Evolutionary conservation across 805 yeast species (phyloP).

Genomic region (Myxozyma neglecta): DNA sequence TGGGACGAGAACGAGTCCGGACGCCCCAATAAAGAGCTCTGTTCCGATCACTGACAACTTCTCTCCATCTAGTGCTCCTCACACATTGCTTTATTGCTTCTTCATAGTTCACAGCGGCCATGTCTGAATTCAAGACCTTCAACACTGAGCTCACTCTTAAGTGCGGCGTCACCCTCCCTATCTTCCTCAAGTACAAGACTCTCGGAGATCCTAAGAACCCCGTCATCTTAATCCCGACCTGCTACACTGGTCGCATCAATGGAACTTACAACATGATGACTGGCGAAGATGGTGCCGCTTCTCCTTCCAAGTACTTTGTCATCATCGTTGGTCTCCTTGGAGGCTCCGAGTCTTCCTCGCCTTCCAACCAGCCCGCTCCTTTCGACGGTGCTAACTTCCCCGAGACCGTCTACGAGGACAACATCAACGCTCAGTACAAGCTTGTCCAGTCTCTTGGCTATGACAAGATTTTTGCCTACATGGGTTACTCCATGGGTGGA

Average conservation of each 20-base stretch:
- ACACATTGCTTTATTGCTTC: neutral
- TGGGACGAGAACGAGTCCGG: neutral
- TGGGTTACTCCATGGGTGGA: slow-evolving; percentile 33
- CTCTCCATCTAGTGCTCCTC: neutral
- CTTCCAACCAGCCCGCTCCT: slow-evolving; percentile 31
- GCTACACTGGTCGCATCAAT: slow-evolving; percentile 31
- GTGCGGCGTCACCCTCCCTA: slow-evolving; percentile 30
- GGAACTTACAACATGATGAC: slow-evolving; percentile 23
- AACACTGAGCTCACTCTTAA: slow-evolving; percentile 27
- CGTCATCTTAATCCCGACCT: slow-evolving; percentile 30
- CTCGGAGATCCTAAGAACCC: slow-evolving; percentile 31
- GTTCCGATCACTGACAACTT: neutral
- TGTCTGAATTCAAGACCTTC: slow-evolving; percentile 28
- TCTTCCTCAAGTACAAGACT: slow-evolving; percentile 31
- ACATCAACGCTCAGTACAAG: slow-evolving; percentile 29
- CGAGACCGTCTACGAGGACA: slow-evolving; percentile 30
- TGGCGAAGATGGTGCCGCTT: slow-evolving; percentile 27
- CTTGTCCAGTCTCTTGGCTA: slow-evolving; percentile 26
- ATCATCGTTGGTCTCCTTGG: slow-evolving; percentile 31
- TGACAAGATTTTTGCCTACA: slow-evolving; percentile 28
- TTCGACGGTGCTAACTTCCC: slow-evolving; percentile 32
- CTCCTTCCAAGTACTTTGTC: slow-evolving; percentile 30
- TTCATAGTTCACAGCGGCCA: slow-evolving; percentile 23
- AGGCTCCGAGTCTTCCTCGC: slow-evolving; percentile 32
- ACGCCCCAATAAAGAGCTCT: neutral